These are phyloP conservation scores for Dothiorella sarmentorum DNA, from an alignment of 2,329 filamentous ascomycete species.

Conservation along the genomic window DNA sequence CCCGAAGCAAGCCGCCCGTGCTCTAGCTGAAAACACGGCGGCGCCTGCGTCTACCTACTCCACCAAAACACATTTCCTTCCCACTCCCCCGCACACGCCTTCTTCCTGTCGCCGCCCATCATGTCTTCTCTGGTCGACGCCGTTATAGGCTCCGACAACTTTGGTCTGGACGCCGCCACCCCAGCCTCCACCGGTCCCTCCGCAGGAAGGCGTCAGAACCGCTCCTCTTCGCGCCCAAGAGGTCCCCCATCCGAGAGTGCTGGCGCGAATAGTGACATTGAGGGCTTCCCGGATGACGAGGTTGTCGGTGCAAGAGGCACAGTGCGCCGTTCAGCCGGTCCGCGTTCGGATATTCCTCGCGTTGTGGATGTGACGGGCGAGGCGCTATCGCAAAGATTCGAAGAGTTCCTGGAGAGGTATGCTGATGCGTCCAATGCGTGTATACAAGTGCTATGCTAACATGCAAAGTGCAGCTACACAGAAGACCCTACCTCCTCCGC, in stretches of 20 bases:
- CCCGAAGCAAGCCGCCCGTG: conserved; percentile 1
- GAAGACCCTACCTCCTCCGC: conserved; percentile 65
- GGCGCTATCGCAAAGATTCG: conserved; percentile 71
- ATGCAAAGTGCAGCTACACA: conserved; percentile 49
- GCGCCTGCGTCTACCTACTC: not conserved
- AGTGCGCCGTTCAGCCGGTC: conserved; percentile 43
- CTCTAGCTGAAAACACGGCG: conserved; percentile 10
- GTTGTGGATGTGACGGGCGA: conserved; percentile 75
- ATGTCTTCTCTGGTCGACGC: conserved; percentile 55
- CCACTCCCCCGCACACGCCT: not conserved
- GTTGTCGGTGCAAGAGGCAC: conserved; percentile 53
- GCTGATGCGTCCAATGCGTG: conserved; percentile 23
- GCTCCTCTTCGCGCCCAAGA: conserved; percentile 55
- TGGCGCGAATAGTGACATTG: conserved; percentile 53
- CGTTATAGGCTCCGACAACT: conserved; percentile 46
- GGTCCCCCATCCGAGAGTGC: conserved; percentile 52
- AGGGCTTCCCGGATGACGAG: conserved; percentile 60
- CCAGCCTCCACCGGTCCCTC: conserved; percentile 36
- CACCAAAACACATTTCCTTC: not conserved
- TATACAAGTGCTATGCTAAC: conserved; percentile 10
- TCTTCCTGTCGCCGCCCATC: not conserved
- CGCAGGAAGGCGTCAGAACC: conserved; percentile 36
- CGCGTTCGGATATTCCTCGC: conserved; percentile 60
- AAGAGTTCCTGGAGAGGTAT: conserved; percentile 75
- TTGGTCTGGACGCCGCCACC: conserved; percentile 31